A percentile compares a stretch with the other conserved stretches of the same genome.
phyloP scores from a whole-genome alignment of 2,329 filamentous ascomycete species.

The Hawksworthiomyces lignivorus region DNA sequence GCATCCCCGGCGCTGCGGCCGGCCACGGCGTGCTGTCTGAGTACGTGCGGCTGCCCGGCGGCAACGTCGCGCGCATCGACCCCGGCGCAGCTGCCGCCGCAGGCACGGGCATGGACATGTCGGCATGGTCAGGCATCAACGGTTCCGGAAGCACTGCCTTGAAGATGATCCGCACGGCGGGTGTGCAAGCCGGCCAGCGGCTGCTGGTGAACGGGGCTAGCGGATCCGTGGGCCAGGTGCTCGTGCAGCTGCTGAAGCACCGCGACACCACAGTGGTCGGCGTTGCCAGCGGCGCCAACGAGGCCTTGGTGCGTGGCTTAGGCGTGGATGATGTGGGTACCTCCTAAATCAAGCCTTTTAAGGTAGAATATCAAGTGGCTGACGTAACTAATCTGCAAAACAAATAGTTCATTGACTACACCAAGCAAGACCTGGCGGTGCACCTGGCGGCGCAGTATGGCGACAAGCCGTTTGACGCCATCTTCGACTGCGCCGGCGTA shows the following conservation, averaged over 20 bases:
- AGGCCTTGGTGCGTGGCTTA: constrained; percentile 33
- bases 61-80: constrained; percentile 17
- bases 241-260: constrained; percentile 35
- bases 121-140: constrained; percentile 21
- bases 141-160: constrained; percentile 24
- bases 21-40: constrained; percentile 25
- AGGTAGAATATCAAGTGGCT: too few relatives aligned
- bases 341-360: too few relatives aligned
- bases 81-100: too few relatives aligned
- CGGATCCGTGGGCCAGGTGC: constrained; percentile 39
- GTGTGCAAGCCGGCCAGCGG: constrained; percentile 23
- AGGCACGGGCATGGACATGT: neutral
- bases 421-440: constrained; percentile 25
- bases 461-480: constrained; percentile 26
- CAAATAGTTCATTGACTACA: constrained; percentile 37
- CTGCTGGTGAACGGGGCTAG: constrained; percentile 42
- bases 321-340: constrained; percentile 39
- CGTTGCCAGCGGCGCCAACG: constrained; percentile 38
- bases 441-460: constrained; percentile 26
- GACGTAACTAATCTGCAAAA: too few relatives aligned
- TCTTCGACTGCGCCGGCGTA: constrained; percentile 42
- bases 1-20: constrained; percentile 14
- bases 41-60: constrained; percentile 24
- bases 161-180: constrained; percentile 19
- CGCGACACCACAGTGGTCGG: constrained; percentile 33